phyloP scores from a whole-genome alignment of 1,139 yeast genomes.

The Hyphopichia pseudoburtonii region DNA sequence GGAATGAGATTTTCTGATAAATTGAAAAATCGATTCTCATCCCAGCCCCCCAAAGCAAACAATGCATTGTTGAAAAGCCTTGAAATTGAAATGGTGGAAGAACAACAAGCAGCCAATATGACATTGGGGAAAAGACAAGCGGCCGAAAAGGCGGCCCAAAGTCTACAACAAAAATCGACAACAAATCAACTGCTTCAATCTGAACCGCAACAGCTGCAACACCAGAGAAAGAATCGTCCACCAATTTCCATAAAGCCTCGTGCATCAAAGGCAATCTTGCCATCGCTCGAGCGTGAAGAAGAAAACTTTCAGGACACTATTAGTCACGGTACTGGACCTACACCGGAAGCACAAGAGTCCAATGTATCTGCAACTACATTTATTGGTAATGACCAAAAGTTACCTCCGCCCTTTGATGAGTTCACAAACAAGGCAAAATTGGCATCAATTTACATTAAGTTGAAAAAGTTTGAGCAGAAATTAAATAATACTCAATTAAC shows the following conservation, averaged over 20 bases:
- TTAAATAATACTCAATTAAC: conserved; percentile 6
- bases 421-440: conserved; percentile 11
- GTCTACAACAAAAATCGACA: not conserved
- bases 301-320: too few relatives aligned
- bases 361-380: too few relatives aligned
- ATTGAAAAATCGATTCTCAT: conserved; percentile 9
- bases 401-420: conserved; percentile 6
- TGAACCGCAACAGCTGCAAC: too few relatives aligned
- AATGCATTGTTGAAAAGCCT: conserved; percentile 15
- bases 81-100: conserved; percentile 24
- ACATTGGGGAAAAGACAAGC: not conserved
- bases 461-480: conserved; percentile 19
- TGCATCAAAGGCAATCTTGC: too few relatives aligned
- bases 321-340: too few relatives aligned
- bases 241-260: too few relatives aligned
- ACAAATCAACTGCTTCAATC: not conserved
- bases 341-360: too few relatives aligned
- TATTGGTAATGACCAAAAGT: too few relatives aligned
- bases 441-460: conserved; percentile 16
- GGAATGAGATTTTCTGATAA: conserved; percentile 18
- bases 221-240: too few relatives aligned
- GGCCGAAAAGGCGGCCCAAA: not conserved
- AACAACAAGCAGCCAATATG: not conserved
- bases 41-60: conserved; percentile 3
- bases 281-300: too few relatives aligned